Evolutionary conservation across 129 eudicot genomes (phyloP), one percentile per base, ranked within the genome.

Genomic region (Tagetes patula): DNA sequence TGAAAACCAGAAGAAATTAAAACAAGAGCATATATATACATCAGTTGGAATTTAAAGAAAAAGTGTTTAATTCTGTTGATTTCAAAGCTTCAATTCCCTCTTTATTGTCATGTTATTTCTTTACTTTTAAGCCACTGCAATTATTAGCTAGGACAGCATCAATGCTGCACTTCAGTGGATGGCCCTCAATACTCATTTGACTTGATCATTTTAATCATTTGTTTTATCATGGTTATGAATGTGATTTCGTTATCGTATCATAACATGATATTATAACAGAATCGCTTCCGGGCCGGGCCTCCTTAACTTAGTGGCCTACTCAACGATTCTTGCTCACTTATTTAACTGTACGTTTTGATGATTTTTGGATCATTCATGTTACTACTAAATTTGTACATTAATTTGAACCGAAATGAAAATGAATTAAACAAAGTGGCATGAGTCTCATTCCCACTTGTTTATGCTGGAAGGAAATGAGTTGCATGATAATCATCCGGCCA

Each of bases 361-460:
- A 10, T 60, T 34, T 36, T 67, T 75, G 58, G 5, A 63, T 65
- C 50, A 75, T 74, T 55, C 40, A 7, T 75, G 67, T 48, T 7
- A 75, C 67, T 63, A 70, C 71, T 33, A 68, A 37, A 61, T 33
- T 40, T 58, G 65, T 69, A 77, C 78, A 74, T 73, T 46, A 72
- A 75, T 65, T 48, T 75, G 71, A 69, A 76, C 69, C 59, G 72
- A 75, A 49, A 69, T 46, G 72, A 13, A 13, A 69, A 80, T 79
- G 52, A 72, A 38, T 75, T 86, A 72, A 61, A 45, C 59, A 74
- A 47, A 84, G 88, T 77, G 79, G 84, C 80, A 69, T 77, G 78
- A 73, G 67, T 85, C 84, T 87, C 82, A 82, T 77, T 68, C 80
- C 90, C 88, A 87, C 88, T 76, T 81, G 41, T 45, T 53, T 38